phyloP scores from a whole-genome alignment of 2,329 filamentous ascomycete species.

The Bipolaris cookei region DNA sequence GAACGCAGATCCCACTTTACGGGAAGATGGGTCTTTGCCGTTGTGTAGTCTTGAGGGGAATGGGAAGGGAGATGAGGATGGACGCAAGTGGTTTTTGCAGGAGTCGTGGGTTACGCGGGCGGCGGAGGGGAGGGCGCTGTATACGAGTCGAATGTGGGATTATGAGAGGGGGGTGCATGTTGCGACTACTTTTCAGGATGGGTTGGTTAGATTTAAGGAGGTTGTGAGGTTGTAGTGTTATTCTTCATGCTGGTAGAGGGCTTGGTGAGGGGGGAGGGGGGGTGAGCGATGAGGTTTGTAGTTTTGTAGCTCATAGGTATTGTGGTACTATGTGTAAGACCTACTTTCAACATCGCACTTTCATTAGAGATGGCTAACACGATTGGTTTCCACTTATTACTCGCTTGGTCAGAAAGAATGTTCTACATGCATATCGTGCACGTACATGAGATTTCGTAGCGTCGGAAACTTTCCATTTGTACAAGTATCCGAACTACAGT shows the following conservation, averaged over 20 bases:
- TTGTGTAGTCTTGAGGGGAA: constrained; percentile 3
- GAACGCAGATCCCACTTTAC: background rate
- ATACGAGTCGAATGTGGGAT: constrained; percentile 41
- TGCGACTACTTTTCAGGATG: constrained; percentile 45
- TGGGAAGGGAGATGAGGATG: constrained; percentile 27
- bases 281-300: no score
- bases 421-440: background rate
- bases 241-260: background rate
- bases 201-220: constrained; percentile 33
- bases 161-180: constrained; percentile 39
- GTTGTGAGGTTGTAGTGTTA: background rate
- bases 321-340: no score
- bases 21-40: background rate
- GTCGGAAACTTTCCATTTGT: background rate
- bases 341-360: no score
- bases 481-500: background rate
- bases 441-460: no score
- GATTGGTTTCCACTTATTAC: background rate
- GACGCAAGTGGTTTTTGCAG: constrained; percentile 44
- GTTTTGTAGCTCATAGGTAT: no score
- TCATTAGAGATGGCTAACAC: no score
- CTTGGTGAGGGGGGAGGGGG: background rate
- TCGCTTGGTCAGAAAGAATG: no score
- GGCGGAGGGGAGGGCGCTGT: constrained; percentile 34
- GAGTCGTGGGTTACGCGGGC: constrained; percentile 38